These are phyloP conservation scores for Fusarium proliferatum DNA, from an alignment of 2,329 filamentous ascomycete species.

Conservation along the genomic window DNA sequence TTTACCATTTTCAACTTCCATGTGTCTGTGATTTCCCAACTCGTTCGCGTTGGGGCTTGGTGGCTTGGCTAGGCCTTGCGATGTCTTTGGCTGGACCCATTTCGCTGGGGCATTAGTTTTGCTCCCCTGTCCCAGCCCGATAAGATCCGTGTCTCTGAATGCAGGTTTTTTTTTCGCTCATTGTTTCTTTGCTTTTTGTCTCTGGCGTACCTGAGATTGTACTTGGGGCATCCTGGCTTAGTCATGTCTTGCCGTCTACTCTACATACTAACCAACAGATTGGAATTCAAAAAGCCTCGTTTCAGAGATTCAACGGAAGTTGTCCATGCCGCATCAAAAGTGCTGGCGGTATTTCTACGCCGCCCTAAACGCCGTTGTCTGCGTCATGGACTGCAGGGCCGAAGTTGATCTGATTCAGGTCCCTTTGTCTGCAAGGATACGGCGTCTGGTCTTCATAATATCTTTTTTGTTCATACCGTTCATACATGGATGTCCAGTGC, in stretches of 20 bases:
- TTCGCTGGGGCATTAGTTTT: slow-evolving; percentile 26
- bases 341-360: slow-evolving; percentile 22
- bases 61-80: slow-evolving; percentile 39
- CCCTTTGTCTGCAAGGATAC: slow-evolving; percentile 20
- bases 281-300: slow-evolving; percentile 31
- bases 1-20: slow-evolving; percentile 28
- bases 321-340: slow-evolving; percentile 12
- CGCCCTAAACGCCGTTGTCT: slow-evolving; percentile 29
- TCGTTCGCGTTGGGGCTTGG: slow-evolving; percentile 37
- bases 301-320: slow-evolving; percentile 35
- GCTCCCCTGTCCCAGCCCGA: slow-evolving; percentile 29
- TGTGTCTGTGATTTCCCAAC: slow-evolving; percentile 26
- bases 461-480: neutral
- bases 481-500: neutral
- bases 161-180: slow-evolving; percentile 7
- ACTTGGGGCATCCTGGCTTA: slow-evolving; percentile 13
- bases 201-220: slow-evolving; percentile 11
- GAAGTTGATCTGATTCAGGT: slow-evolving; percentile 20
- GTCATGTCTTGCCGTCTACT: slow-evolving; percentile 10
- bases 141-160: slow-evolving; percentile 39
- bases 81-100: slow-evolving; percentile 20
- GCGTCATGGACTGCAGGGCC: slow-evolving; percentile 28
- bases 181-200: slow-evolving; percentile 19
- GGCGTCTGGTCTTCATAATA: neutral
- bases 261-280: slow-evolving; percentile 24